Evolutionary conservation across 2,329 filamentous ascomycete genomes (phyloP).

Genomic region (Sarocladium strictum): DNA sequence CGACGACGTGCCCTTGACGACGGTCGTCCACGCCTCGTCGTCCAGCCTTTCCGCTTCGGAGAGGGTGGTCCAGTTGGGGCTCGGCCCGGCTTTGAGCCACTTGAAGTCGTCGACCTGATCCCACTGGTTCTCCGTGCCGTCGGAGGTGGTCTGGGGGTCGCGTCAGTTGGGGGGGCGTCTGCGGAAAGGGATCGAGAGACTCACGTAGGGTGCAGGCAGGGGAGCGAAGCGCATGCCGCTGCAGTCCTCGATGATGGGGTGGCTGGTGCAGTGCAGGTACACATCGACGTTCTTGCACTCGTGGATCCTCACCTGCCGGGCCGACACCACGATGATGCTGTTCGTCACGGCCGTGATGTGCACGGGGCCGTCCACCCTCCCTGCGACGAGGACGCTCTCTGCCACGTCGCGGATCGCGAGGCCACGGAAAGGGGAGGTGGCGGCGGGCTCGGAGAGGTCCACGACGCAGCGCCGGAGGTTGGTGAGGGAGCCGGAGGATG

Average conservation of each 20-base stretch:
- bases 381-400: constrained; percentile 68
- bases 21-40: constrained; percentile 62
- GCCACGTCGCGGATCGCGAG: constrained; percentile 62
- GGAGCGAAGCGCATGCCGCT: constrained; percentile 70
- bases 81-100: constrained; percentile 82
- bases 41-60: constrained; percentile 51
- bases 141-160: constrained; percentile 24
- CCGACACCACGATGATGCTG: constrained; percentile 71
- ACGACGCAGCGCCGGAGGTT: constrained; percentile 67
- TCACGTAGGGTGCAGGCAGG: constrained; percentile 63
- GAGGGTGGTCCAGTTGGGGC: constrained; percentile 80
- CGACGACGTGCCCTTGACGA: constrained; percentile 55
- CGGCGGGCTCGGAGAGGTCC: constrained; percentile 67
- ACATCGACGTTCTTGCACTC: constrained; percentile 75
- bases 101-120: constrained; percentile 95
- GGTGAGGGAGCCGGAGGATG: constrained; percentile 67
- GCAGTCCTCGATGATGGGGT: constrained; percentile 94
- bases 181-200: constrained; percentile 25
- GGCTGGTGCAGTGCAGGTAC: constrained; percentile 74
- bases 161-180: no score
- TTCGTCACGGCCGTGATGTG: constrained; percentile 73
- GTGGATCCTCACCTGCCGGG: constrained; percentile 90
- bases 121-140: constrained; percentile 63
- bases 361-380: constrained; percentile 70
- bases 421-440: constrained; percentile 59